Evolutionary conservation across 2,329 filamentous ascomycete species (phyloP).

Genomic region (Fusarium irregulare): DNA sequence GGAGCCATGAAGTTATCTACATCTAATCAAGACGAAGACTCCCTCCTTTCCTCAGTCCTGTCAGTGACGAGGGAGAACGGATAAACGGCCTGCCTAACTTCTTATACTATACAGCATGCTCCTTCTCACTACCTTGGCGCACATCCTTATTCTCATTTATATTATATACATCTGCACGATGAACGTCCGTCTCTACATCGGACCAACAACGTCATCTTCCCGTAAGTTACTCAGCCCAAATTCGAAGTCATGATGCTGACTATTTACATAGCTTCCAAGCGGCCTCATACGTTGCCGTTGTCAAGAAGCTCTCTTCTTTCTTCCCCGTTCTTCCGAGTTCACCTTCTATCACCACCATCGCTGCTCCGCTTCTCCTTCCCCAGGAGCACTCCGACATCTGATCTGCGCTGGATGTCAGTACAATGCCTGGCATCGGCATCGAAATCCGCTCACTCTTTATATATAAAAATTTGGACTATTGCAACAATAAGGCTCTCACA

Average conservation of each 20-base stretch:
- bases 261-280: neutral
- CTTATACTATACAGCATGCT: neutral
- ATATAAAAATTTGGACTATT: too few relatives aligned
- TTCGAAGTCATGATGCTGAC: neutral
- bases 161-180: neutral
- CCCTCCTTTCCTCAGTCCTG: neutral
- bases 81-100: fast-evolving
- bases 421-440: neutral
- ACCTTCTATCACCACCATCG: neutral
- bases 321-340: neutral
- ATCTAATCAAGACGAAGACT: neutral
- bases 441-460: neutral
- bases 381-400: neutral
- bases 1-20: neutral
- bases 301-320: neutral
- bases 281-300: neutral
- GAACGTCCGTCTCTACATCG: neutral
- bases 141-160: neutral
- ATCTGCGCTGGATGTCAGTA: neutral
- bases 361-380: neutral
- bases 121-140: neutral
- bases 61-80: neutral
- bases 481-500: neutral
- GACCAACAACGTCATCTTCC: neutral
- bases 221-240: neutral